phyloP scores from a whole-genome alignment of 1,284 basidiomycete genomes.

The Pterulicium gracile region DNA sequence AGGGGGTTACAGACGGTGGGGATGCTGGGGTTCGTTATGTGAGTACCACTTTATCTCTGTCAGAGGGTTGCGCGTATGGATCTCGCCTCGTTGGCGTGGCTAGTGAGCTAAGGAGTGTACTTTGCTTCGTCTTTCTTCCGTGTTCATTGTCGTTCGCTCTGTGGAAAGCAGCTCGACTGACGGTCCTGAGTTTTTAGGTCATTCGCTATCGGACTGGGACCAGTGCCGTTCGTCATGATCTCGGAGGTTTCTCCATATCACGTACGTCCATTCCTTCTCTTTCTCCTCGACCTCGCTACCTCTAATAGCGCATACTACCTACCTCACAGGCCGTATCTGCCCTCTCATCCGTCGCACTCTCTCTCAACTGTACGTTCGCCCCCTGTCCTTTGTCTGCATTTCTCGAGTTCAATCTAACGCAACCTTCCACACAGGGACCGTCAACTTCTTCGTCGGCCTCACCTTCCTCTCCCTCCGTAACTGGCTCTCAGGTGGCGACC shows the following conservation, averaged over 20 bases:
- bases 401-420: neutral
- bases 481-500: constrained; percentile 52
- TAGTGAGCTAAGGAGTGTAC: too few species aligned
- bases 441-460: constrained; percentile 76
- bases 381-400: constrained; percentile 2
- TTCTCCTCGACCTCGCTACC: constrained; percentile 6
- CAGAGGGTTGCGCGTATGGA: constrained; percentile 2
- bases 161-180: too few species aligned
- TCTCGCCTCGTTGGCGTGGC: too few species aligned
- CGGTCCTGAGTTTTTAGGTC: constrained; percentile 37
- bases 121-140: too few species aligned
- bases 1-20: constrained; percentile 60
- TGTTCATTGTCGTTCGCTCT: too few species aligned
- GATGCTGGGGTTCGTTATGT: constrained; percentile 81
- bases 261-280: constrained; percentile 29
- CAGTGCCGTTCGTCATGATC: constrained; percentile 86
- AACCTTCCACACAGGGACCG: constrained; percentile 43
- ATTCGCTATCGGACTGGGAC: constrained; percentile 86
- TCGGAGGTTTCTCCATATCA: constrained; percentile 82
- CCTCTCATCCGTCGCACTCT: constrained; percentile 74
- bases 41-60: constrained; percentile 14
- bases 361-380: constrained; percentile 61
- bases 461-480: constrained; percentile 78
- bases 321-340: constrained; percentile 73
- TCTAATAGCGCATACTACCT: constrained; percentile 8